Conservation (phyloP, 345 rosid species). For the Citrus maxima region DNA sequence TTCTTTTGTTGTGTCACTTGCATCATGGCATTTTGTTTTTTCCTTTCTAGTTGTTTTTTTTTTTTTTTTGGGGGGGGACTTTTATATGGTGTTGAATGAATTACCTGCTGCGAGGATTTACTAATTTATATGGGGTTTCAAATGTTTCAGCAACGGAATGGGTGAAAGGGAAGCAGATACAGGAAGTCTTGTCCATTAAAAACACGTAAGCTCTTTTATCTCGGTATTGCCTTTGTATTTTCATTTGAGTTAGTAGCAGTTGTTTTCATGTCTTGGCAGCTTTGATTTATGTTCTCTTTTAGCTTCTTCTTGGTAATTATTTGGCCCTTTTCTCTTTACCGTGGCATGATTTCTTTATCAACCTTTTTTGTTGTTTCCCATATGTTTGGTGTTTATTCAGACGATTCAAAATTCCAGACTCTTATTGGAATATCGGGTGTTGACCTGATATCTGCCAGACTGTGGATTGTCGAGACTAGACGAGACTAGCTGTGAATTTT, state of each 20-base stretch:
- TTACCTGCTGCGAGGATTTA: not conserved
- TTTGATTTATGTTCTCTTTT: not conserved
- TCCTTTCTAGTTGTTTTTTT: not conserved
- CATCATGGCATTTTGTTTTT: not conserved
- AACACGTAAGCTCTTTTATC: conserved; percentile 64
- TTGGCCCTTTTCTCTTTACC: not conserved
- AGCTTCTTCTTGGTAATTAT: too few species aligned
- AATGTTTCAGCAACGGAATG: conserved; percentile 79
- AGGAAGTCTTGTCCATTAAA: conserved; percentile 81
- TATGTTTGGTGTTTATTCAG: too few species aligned
- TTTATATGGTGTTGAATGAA: not conserved
- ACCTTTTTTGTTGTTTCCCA: not conserved
- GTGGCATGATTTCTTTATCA: not conserved
- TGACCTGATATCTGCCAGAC: too few species aligned
- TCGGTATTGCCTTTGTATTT: not conserved
- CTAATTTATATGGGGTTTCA: not conserved
- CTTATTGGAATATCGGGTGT: not conserved
- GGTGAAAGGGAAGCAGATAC: conserved; percentile 97
- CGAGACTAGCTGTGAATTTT: too few species aligned
- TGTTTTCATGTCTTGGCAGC: not conserved
- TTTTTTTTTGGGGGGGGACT: not conserved
- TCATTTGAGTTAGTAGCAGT: not conserved
- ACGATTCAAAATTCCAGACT: not conserved
- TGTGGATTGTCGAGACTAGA: not conserved
- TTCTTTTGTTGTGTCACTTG: not conserved